Base-by-base conservation (phyloP, 768 basidiomycete species). In the Piloderma croceum region DNA sequence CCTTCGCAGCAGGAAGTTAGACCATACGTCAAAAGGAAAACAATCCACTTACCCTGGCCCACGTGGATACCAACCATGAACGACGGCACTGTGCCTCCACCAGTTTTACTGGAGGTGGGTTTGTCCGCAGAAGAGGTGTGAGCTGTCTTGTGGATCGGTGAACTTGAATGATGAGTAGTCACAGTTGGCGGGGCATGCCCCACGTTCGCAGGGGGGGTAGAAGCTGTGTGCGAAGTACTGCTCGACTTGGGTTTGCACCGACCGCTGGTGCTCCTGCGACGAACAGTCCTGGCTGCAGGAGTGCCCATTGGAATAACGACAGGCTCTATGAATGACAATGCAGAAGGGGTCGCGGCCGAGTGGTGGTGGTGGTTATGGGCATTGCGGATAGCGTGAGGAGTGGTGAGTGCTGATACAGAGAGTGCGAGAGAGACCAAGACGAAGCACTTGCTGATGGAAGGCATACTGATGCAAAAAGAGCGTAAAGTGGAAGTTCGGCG, bases 41-140 rank as follows among this genome's bases (percentile, higher is more conserved):
- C 43, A 24, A 42, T 5, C 31, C 5, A 38, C 42, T 22, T 49
- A 64, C 70, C 76, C 42, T 77, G 53, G 13, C 83, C 81, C 2
- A 50, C 48, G 42, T 79, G 72, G 0, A 62, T 67, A 15, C 79
- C 79, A 18, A 32, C 40, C 58, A 78, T 49, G 57, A 62, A 76
- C 51, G 69, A 64, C 24, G 62, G 65, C 24, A 42, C 46, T 49
- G 47, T 33, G 21, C 25, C 22, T 15, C 39, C 32, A 15, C 33
- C 34, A 10, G 47, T 34, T 17, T 43, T n/a, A 18, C 15, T 24
- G 13, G 38, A 15, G 27, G 38, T 27, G 37, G 56, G 21, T 29
- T 44, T 38, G 24, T 48, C 15, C 19, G 31, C 31, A 7, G 48
- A 24, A 27, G 44, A 27, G n/a, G 39, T 34, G 15, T 25, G 19